Evolutionary conservation across 768 basidiomycete species (phyloP), one percentile per base, ranked within the genome.

Genomic region (Psilocybe subaeruginosa): DNA sequence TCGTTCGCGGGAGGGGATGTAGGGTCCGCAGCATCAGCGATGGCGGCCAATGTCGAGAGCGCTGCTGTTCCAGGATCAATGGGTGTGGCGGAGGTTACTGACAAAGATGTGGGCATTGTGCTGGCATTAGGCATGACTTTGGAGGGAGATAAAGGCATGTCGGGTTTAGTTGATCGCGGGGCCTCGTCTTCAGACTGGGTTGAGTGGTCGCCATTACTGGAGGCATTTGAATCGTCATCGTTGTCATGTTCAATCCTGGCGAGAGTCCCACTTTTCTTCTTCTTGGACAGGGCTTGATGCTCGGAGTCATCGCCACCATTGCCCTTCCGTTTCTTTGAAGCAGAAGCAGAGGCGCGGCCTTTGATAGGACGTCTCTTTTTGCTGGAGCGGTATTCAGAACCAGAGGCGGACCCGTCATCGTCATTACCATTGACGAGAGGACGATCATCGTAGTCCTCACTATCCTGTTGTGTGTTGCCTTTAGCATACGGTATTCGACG

Each of bases 1-100:
- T 64, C 63, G 31, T 55, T 57, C 2, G 49, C 50, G 31, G 56
- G 69, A 67, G 60, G 70, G 61, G 8, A 68, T 53, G 41, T 68
- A 58, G 70, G 66, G 56, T 80, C 78, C 47, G 74, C 65, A 37
- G 75, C 60, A 51, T 66, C 74, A 39, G 69, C 69, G 23, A 65
- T 57, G 2, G 69, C 63, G 2, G 72, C 62, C 8, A 72, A 66
- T 11, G 67, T 58, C 27, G 57, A 56, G 11, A 66, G 66, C 1
- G 73, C 70, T 3, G 60, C 37, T 33, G 64, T 60, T 47, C 69
- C 63, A 19, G 69, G 37, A 41, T 68, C 64, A 11, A 57, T 45
- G 23, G 62, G 56, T 9, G 37, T 14, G 17, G 17, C 19, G 27
- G 46, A 60, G 30, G 47, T 33, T 29, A 56, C 59, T 8, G 53